Conservation (phyloP, 208 protist species). For the Strigomonas oncopelti region DNA sequence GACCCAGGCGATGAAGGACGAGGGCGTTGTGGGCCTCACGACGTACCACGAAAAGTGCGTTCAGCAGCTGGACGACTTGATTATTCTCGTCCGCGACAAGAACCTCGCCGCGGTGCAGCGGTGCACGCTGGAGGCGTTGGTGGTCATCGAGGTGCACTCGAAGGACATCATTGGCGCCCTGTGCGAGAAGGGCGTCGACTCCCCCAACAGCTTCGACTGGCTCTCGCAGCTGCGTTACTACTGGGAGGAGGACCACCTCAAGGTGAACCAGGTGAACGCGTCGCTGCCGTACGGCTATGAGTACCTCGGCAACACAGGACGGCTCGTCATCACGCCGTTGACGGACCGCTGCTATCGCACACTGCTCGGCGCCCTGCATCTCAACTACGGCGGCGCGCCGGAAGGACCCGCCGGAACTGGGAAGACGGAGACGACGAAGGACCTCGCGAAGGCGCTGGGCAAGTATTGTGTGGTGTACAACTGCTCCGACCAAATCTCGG, state of each 20-base stretch:
- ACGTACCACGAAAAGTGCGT: slow-evolving; percentile 87
- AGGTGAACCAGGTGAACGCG: slow-evolving; percentile 91
- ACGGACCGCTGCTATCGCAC: slow-evolving; percentile 96
- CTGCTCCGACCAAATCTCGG: slow-evolving; percentile 96
- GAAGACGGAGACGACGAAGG: slow-evolving; percentile 99
- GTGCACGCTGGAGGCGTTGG: slow-evolving; percentile 90
- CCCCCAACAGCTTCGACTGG: slow-evolving; percentile 95
- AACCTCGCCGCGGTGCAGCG: slow-evolving; percentile 80
- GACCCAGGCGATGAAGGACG: slow-evolving; percentile 82
- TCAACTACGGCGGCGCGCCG: slow-evolving; percentile 96
- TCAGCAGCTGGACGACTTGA: slow-evolving; percentile 87
- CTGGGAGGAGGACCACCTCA: slow-evolving; percentile 88
- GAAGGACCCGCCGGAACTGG: slow-evolving; percentile 97
- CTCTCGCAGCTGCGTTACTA: slow-evolving; percentile 96
- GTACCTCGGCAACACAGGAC: slow-evolving; percentile 94
- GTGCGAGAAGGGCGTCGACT: slow-evolving; percentile 85
- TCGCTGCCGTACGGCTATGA: slow-evolving; percentile 94
- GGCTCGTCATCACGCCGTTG: slow-evolving; percentile 96
- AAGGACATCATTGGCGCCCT: slow-evolving; percentile 92
- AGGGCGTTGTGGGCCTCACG: slow-evolving; percentile 82
- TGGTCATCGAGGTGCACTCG: slow-evolving; percentile 94
- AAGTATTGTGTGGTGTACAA: slow-evolving; percentile 98
- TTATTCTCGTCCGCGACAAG: slow-evolving; percentile 89
- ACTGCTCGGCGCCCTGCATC: slow-evolving; percentile 94
- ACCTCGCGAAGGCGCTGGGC: slow-evolving; percentile 93